Evolutionary conservation across 2,329 filamentous ascomycete species (phyloP).

Genomic region (Fusarium buxicola): DNA sequence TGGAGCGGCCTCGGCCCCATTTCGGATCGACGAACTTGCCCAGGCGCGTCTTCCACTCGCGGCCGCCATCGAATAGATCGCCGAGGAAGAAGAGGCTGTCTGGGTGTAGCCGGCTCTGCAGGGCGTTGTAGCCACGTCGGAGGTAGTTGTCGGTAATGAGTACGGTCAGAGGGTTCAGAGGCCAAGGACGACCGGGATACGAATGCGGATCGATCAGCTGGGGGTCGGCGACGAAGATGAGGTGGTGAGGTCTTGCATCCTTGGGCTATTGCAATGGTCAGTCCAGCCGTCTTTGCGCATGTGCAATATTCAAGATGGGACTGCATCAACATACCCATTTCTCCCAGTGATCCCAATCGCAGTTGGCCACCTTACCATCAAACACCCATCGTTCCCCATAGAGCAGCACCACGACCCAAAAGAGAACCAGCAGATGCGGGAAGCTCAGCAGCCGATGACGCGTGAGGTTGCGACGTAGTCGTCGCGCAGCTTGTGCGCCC

Average conservation of each 20-base stretch:
- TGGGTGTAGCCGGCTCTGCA: slow-evolving; percentile 81
- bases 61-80: slow-evolving; percentile 93
- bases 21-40: slow-evolving; percentile 69
- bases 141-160: slow-evolving; percentile 89
- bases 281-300: slow-evolving; percentile 3
- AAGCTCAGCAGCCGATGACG: slow-evolving; percentile 68
- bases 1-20: slow-evolving; percentile 66
- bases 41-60: slow-evolving; percentile 86
- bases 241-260: slow-evolving; percentile 82
- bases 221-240: slow-evolving; percentile 88
- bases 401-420: slow-evolving; percentile 83
- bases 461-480: slow-evolving; percentile 58
- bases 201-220: slow-evolving; percentile 94
- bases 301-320: not conserved
- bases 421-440: slow-evolving; percentile 72
- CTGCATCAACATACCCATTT: slow-evolving; percentile 75
- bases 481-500: slow-evolving; percentile 45
- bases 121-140: slow-evolving; percentile 80
- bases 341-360: slow-evolving; percentile 91
- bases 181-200: slow-evolving; percentile 83
- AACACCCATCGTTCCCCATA: slow-evolving; percentile 90
- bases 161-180: slow-evolving; percentile 64
- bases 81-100: slow-evolving; percentile 92
- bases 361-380: slow-evolving; percentile 74
- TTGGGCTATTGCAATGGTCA: slow-evolving; percentile 68